These are phyloP conservation scores for Cladosporium sp. DNA, from an alignment of 2,329 filamentous ascomycete genomes.

Conservation along the genomic window DNA sequence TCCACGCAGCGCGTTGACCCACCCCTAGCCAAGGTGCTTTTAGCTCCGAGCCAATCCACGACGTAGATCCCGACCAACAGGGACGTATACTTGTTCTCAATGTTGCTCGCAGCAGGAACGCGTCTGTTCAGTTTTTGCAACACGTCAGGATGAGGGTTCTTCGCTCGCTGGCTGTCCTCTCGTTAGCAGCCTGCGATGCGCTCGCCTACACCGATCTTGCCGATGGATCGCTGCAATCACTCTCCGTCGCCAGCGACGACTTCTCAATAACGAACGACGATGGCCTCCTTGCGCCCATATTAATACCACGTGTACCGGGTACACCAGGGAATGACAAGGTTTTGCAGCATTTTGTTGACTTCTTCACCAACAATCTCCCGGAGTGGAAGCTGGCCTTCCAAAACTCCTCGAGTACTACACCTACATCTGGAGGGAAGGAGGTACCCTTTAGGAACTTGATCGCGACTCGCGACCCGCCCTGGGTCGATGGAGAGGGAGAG, in stretches of 20 bases:
- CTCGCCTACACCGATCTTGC: conserved; percentile 58
- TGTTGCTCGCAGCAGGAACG: neutral
- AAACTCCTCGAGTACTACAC: conserved; percentile 82
- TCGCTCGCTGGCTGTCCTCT: conserved; percentile 21
- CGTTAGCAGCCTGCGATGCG: conserved; percentile 26
- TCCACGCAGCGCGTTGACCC: neutral
- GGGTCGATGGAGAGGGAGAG: conserved; percentile 60
- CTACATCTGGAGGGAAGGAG: conserved; percentile 61
- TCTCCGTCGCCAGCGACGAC: conserved; percentile 60
- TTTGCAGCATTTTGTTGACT: conserved; percentile 75
- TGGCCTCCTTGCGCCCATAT: conserved; percentile 73
- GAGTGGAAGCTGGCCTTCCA: conserved; percentile 77
- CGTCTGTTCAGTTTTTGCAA: neutral
- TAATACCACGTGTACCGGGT: conserved; percentile 82
- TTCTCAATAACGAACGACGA: conserved; percentile 69
- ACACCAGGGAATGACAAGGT: conserved; percentile 67
- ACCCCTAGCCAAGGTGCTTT: neutral
- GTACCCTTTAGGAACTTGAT: conserved; percentile 86
- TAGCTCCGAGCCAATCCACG: neutral
- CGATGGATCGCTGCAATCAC: conserved; percentile 62
- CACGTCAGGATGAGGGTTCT: conserved; percentile 18
- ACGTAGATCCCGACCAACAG: neutral
- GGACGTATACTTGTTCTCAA: neutral
- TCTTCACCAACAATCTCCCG: conserved; percentile 69
- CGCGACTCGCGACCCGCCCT: conserved; percentile 80